These are phyloP conservation scores for Dactylonectria macrodidyma DNA, from an alignment of 2,329 filamentous ascomycete genomes.

Conservation along the genomic window DNA sequence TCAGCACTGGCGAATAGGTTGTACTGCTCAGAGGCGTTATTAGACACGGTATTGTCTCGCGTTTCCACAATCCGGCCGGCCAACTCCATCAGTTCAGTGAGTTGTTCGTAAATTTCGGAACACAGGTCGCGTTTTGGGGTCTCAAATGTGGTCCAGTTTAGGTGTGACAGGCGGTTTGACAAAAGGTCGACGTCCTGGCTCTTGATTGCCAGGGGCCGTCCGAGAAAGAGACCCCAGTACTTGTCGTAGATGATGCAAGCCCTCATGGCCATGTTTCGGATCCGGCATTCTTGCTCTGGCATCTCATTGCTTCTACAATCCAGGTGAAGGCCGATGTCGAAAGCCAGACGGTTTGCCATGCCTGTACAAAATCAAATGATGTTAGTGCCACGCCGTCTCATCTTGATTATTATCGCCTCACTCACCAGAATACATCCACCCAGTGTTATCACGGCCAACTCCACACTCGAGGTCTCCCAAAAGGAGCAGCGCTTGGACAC, in stretches of 20 bases:
- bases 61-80: constrained; percentile 67
- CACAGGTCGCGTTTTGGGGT: constrained; percentile 34
- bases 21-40: constrained; percentile 50
- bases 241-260: constrained; percentile 69
- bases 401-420: neutral
- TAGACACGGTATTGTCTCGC: constrained; percentile 53
- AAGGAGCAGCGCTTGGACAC: constrained; percentile 66
- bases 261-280: constrained; percentile 66
- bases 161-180: constrained; percentile 60
- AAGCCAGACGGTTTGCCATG: constrained; percentile 62
- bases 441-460: constrained; percentile 67
- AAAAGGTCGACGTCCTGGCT: constrained; percentile 64
- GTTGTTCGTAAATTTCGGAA: constrained; percentile 63
- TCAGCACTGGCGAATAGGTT: constrained; percentile 50
- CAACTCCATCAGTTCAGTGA: constrained; percentile 70
- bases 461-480: constrained; percentile 68
- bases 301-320: constrained; percentile 59
- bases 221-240: constrained; percentile 70
- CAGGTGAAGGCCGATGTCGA: constrained; percentile 65
- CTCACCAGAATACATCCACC: constrained; percentile 69
- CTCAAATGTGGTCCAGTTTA: constrained; percentile 53
- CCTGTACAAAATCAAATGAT: constrained; percentile 40
- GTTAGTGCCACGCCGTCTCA: neutral
- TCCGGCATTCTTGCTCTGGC: constrained; percentile 61
- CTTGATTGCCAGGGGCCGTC: constrained; percentile 68